phyloP scores from a whole-genome alignment of 805 yeast species.

The Candida suzukii region DNA sequence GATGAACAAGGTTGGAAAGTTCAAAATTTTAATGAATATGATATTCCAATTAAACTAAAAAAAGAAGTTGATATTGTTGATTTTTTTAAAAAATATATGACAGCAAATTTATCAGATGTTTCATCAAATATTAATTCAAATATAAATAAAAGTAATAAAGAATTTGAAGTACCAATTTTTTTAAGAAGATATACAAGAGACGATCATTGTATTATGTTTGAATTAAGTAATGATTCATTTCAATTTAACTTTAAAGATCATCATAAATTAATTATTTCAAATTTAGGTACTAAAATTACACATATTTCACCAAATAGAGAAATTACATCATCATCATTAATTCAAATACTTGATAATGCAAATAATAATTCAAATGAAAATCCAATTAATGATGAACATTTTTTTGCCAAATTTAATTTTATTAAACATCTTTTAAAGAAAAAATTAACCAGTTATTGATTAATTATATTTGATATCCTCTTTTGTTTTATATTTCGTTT shows the following conservation, averaged over 20 bases:
- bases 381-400: constrained; percentile 37
- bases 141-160: constrained; percentile 15
- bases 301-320: constrained; percentile 75
- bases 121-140: constrained; percentile 48
- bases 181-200: constrained; percentile 79
- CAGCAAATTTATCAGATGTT: constrained; percentile 76
- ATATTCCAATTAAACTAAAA: constrained; percentile 32
- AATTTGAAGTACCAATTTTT: constrained; percentile 67
- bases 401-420: constrained; percentile 41
- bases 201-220: constrained; percentile 81
- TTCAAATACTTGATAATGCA: constrained; percentile 39
- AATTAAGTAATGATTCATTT: constrained; percentile 83
- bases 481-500: no score
- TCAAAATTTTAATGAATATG: constrained; percentile 26
- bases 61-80: constrained; percentile 81
- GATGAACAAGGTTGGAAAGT: background rate
- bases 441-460: constrained; percentile 12
- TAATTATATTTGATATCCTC: no score
- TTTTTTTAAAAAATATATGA: constrained; percentile 89
- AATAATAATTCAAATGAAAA: constrained; percentile 26
- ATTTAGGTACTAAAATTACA: constrained; percentile 68
- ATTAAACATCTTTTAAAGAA: constrained; percentile 63
- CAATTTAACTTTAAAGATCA: constrained; percentile 97
- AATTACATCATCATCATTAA: constrained; percentile 57
- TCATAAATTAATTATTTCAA: constrained; percentile 76